These are phyloP conservation scores for Thelonectria rubi DNA, from an alignment of 2,329 filamentous ascomycete species.

Conservation along the genomic window DNA sequence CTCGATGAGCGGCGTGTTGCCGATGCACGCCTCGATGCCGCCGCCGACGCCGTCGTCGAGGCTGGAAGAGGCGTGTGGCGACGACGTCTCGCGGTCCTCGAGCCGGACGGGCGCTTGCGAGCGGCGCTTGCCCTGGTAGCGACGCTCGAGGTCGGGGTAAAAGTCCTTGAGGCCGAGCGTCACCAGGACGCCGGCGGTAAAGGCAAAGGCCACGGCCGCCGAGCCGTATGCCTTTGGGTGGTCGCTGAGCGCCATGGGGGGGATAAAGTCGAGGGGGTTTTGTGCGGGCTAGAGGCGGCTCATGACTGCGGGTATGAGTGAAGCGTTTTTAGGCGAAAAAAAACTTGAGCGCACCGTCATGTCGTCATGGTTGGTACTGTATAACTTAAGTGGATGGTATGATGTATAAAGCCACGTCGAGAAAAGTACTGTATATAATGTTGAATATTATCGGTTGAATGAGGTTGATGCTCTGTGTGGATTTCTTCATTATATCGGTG, in stretches of 20 bases:
- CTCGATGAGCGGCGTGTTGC: constrained; percentile 87
- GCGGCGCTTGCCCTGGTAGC: constrained; percentile 61
- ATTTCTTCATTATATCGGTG: too few species aligned
- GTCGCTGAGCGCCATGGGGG: constrained; percentile 67
- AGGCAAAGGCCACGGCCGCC: constrained; percentile 75
- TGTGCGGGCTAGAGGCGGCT: neutral
- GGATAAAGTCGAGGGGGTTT: neutral
- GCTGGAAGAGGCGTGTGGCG: constrained; percentile 30
- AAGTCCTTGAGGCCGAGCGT: constrained; percentile 83
- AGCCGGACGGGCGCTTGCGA: constrained; percentile 57
- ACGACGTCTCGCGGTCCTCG: constrained; percentile 61
- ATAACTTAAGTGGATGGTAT: neutral
- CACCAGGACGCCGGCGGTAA: constrained; percentile 78
- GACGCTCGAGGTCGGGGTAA: constrained; percentile 76
- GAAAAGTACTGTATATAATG: too few species aligned
- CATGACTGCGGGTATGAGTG: neutral
- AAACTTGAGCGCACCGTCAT: neutral
- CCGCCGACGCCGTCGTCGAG: constrained; percentile 60
- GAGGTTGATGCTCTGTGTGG: too few species aligned
- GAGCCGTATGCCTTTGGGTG: constrained; percentile 70
- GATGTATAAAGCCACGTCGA: too few species aligned
- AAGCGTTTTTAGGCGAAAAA: neutral
- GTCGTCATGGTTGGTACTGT: neutral
- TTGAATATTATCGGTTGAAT: too few species aligned
- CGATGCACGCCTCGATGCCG: constrained; percentile 91